Evolutionary conservation across 257 asterid species (phyloP), one percentile per base, ranked within the genome.

Genomic region (Phtheirospermum japonicum): DNA sequence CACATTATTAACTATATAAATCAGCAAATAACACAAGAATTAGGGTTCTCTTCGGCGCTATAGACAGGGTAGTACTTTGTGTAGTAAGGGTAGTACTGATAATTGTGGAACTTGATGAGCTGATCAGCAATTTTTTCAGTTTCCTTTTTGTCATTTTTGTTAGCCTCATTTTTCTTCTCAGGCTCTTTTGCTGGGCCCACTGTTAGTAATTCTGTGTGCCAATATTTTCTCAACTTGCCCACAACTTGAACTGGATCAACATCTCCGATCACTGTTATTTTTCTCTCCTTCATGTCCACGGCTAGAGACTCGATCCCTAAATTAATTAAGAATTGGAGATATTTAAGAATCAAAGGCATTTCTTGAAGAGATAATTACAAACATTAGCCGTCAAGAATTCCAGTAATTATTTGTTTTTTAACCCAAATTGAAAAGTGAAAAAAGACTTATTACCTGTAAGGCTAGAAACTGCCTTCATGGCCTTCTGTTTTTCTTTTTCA

Each of bases 381-480:
- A 45, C n/a, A n/a, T n/a, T n/a, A 45, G 23, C 52, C 14, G 6
- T 8, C 18, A 14, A 1, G 9, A 33, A 11, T 12, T 18, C 1
- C 11, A 17, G 36, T 11, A n/a, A n/a, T n/a, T n/a, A n/a, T n/a
- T n/a, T n/a, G n/a, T n/a, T n/a, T n/a, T n/a, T n/a, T n/a, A n/a
- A n/a, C n/a, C n/a, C 13, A 20, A 53, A n/a, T n/a, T 56, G 8
- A 33, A 56, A 31, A 9, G 10, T 5, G 2, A 18, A 20, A 4
- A 12, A 26, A 7, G n/a, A n/a, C n/a, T n/a, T n/a, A n/a, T n/a
- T 64, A 77, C 91, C 88, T 56, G 79, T 4, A 9, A 83, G 61
- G 50, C 77, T 31, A 23, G 91, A 81, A 57, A 84, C 93, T 31
- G 85, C 71, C 67, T 80, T 82, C 80, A 87, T 45, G 51, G 84